Evolutionary conservation across 768 basidiomycete genomes (phyloP).

Genomic region (Brasilioporus rufonigricans): DNA sequence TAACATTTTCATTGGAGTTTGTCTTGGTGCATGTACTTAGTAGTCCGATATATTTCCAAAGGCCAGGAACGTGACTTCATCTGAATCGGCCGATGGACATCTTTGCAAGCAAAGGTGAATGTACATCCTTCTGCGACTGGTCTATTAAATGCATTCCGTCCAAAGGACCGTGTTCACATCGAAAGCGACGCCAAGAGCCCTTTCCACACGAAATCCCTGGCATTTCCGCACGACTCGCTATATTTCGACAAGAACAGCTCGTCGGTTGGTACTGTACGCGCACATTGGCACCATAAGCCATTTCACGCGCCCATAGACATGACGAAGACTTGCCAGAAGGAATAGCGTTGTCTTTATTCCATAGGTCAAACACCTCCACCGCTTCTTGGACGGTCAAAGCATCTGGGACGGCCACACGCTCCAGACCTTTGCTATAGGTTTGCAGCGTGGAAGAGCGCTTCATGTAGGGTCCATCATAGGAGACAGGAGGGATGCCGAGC

Average conservation of each 20-base stretch:
- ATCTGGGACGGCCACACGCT: conserved; percentile 52
- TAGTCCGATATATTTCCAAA: neutral
- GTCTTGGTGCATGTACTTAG: too few relatives aligned
- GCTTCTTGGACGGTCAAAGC: conserved; percentile 67
- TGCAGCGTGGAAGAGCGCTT: conserved; percentile 49
- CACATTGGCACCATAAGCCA: neutral
- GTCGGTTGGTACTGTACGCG: conserved; percentile 45
- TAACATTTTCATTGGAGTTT: neutral
- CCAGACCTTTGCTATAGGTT: conserved; percentile 54
- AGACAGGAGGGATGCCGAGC: conserved; percentile 45
- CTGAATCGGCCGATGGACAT: neutral
- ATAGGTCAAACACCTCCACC: conserved; percentile 70
- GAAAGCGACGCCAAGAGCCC: conserved; percentile 44
- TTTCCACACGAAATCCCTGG: conserved; percentile 74
- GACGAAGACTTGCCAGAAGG: conserved; percentile 40
- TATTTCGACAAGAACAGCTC: conserved; percentile 79
- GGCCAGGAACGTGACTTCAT: neutral
- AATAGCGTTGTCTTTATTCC: conserved; percentile 61
- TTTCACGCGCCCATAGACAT: neutral
- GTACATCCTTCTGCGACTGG: neutral
- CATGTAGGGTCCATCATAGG: conserved; percentile 51
- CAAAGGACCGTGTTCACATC: conserved; percentile 8
- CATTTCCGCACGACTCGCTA: conserved; percentile 73
- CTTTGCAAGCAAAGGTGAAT: neutral
- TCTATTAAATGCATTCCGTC: neutral